Evolutionary conservation across 495 filamentous ascomycete genomes (phyloP), one percentile per base, ranked within the genome.

Genomic region (Hypoxylon cercidicola): DNA sequence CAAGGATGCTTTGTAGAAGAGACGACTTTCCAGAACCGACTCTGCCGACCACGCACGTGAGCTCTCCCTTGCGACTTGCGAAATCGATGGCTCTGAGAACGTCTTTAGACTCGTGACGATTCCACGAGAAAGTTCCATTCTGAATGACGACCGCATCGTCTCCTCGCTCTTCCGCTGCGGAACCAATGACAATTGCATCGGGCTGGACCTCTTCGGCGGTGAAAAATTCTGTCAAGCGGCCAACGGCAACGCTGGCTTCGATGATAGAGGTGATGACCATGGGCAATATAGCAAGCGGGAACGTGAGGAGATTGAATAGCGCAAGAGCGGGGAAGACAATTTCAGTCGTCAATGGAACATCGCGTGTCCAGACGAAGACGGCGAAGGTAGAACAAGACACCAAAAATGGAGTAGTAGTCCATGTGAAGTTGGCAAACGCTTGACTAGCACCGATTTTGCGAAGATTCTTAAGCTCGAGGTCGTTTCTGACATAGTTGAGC

Each of bases 321-420:
- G 93, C 73, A 63, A 99, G 79, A 19, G 92, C 93, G 12, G 96
- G 94, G 77, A 99, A 99, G 20, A 99, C 92, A 66, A 99, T 93
- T 1, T 96, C 91, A 0, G 93, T 97, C 15, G 92, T 95, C 72
- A 99, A 76, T 23, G 96, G 94, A 30, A 80, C 79, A 64, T 93
- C 82, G 39, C 85, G 85, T 0, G 90, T 96, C 51, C 95, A 80
- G 43, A 97, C 96, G 69, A 95, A 99, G 15, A 98, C 91, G 12
- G 91, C 88, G 71, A 99, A 99, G 9, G 95, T 98, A 8, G 91
- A 93, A 79, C 94, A 98, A 12, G 96, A 98, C 12, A 99, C 96
- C 30, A 99, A 84, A 81, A 99, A 99, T 8, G 96, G 96, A 9
- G 96, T 98, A n/a, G 91, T 95, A n/a, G 91, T 91, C 96, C 96